Base-by-base conservation (phyloP, 305 asterid species). In the Solanum chacoense region DNA sequence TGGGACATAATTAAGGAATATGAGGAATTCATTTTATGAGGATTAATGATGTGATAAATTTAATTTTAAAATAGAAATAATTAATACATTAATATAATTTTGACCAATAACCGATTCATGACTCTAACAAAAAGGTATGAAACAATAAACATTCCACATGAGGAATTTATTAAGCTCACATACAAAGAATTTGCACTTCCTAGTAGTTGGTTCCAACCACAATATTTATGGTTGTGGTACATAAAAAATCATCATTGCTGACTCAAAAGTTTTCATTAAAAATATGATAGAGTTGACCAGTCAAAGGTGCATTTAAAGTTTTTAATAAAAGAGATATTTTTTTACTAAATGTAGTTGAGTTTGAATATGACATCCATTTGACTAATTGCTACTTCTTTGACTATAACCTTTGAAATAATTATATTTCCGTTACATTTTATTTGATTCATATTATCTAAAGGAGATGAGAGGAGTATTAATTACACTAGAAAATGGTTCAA, bases 261-360 rank as follows among this genome's bases (percentile, higher is more conserved):
- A 83, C 86, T 81, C 36, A 91, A 89, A 89, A 89, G 89, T 45
- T 83, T 86, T 81, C 45, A 87, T 45, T 87, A 71, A 88, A 89
- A 90, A 91, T 74, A 89, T 88, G 84, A 78, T 69, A 74, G 5
- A 28, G 80, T 93, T 95, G 96, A 94, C 98, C 93, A 73, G 98
- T 95, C 98, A 95, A 93, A 91, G 90, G 76, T 34, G 45, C 93
- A 92, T 89, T 91, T 90, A 93, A 89, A 92, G 91, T 91, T 85
- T 88, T 85, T 59, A 89, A 80, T 34, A 88, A 88, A 90, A 79
- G 69, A 31, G 45, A 90, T 80, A 40, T 67, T 84, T 20, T 50
- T 85, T 42, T 50, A 50, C 71, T 50, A 50, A 55, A 84, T 84
- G 87, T 55, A 50, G 87, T 32, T 83, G 73, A 78, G 91, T 92